Evolutionary conservation across 2,329 filamentous ascomycete species (phyloP), one percentile per base, ranked within the genome.

Genomic region (Diaporthe sp.): DNA sequence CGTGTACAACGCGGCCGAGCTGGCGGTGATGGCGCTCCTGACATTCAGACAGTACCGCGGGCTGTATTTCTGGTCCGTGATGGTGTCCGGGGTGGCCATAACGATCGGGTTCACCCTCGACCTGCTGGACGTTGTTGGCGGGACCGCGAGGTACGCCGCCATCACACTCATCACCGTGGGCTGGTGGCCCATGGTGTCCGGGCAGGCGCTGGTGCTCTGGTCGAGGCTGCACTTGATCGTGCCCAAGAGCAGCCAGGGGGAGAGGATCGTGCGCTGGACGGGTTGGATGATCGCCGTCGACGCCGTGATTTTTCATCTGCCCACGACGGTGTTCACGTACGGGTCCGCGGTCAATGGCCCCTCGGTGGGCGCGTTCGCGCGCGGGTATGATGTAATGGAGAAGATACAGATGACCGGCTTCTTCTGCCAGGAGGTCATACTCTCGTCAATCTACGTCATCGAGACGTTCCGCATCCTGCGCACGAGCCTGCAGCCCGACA

Each of bases 401-500:
- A 73, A 73, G 61, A 59, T 73, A 17, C 71, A 73, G 51, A 73
- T 73, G 71, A 25, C 19, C 1, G 71, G 71, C 4, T 73, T 73
- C 51, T 73, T 73, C 51, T 69, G 61, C 53, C 71, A 73, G 42
- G 71, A 73, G 51, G 30, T 42, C 2, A 17, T 55, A 6, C 61
- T 73, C 3, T 73, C 71, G 4, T 58, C 71, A 1, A 73, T 73
- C 10, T 73, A 73, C 12, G 55, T 73, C 5, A 50, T 73, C 30
- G 71, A 73, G 51, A 73, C 61, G n/a, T 69, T 47, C 32, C 65
- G 55, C 10, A 66, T 73, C 30, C 37, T 73, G 27, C 13, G 39
- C 2, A 73, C 61, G 0, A 56, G 47, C 19, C 15, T 73, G 35
- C 71, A 73, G 39, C 58, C 61, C 19, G 71, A 69, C 39, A 73